A percentile compares a stretch with the other conserved stretches of the same genome.
phyloP scores from a whole-genome alignment of 768 basidiomycete species.

The Collybia sordida region DNA sequence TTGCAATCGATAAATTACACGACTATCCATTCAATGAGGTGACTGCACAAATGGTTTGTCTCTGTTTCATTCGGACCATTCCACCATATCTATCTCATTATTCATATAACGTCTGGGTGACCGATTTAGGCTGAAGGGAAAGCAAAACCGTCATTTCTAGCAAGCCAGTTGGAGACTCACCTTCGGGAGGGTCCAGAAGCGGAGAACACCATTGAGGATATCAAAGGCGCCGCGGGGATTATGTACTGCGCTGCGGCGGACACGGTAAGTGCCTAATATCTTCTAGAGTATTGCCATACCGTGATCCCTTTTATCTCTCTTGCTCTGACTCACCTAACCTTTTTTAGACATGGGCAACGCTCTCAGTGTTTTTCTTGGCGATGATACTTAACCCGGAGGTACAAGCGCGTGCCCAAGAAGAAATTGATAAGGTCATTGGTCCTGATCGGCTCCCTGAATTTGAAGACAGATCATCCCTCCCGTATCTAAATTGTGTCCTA shows the following conservation, averaged over 20 bases:
- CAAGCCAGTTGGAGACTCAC: slow-evolving; percentile 13
- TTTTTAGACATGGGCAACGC: slow-evolving; percentile 9
- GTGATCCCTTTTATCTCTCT: background rate
- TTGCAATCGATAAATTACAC: background rate
- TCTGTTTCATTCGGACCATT: slow-evolving; percentile 1
- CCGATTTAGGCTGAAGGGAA: slow-evolving; percentile 14
- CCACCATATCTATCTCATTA: background rate
- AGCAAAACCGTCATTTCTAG: slow-evolving; percentile 21
- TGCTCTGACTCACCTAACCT: too few relatives aligned
- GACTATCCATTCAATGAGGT: slow-evolving; percentile 10
- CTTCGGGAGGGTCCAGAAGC: background rate
- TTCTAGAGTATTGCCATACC: slow-evolving; percentile 11
- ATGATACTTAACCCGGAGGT: slow-evolving; percentile 14
- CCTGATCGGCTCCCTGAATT: slow-evolving; percentile 14
- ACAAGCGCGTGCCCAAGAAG: slow-evolving; percentile 15
- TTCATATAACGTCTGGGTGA: background rate
- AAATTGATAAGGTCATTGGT: slow-evolving; percentile 15
- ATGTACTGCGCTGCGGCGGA: slow-evolving; percentile 16
- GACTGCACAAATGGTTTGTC: slow-evolving; percentile 28
- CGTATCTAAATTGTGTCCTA: slow-evolving; percentile 16
- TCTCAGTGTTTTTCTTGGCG: slow-evolving; percentile 15
- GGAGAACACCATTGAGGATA: slow-evolving; percentile 8
- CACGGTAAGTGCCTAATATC: slow-evolving; percentile 14
- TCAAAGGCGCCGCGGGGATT: slow-evolving; percentile 15
- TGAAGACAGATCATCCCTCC: slow-evolving; percentile 12